These are phyloP conservation scores for Lactarius psammicola DNA, from an alignment of 768 basidiomycete species.

Conservation along the genomic window DNA sequence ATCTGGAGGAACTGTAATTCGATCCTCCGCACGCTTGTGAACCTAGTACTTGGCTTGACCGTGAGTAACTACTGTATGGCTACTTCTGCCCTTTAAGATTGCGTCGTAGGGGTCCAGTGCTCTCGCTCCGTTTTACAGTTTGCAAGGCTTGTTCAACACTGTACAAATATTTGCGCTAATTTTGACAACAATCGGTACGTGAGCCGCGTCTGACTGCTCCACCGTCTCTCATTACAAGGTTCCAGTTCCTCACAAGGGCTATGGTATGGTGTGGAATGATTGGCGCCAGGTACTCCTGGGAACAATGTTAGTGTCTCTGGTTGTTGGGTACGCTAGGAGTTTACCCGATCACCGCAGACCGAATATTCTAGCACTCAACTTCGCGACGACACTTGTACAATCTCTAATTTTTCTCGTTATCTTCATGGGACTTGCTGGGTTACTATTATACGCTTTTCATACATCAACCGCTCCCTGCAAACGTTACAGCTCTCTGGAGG, in stretches of 20 bases:
- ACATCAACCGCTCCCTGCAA: constrained; percentile 49
- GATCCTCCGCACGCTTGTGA: constrained; percentile 49
- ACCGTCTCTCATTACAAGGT: constrained; percentile 30
- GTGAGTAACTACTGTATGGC: constrained; percentile 39
- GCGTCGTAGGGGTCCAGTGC: constrained; percentile 61
- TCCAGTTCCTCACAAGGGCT: constrained; percentile 41
- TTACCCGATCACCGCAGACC: constrained; percentile 45
- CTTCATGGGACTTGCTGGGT: constrained; percentile 53
- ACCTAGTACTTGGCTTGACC: constrained; percentile 51
- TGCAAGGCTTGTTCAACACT: constrained; percentile 66
- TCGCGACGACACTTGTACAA: constrained; percentile 57
- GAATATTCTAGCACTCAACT: constrained; percentile 71
- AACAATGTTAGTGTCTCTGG: constrained; percentile 53
- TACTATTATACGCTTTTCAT: constrained; percentile 59
- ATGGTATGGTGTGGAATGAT: constrained; percentile 40
- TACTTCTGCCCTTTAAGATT: not conserved
- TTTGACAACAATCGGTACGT: constrained; percentile 60
- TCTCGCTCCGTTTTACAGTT: constrained; percentile 64
- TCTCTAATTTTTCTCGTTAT: constrained; percentile 60
- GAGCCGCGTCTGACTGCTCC: not conserved
- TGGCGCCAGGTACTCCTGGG: constrained; percentile 64
- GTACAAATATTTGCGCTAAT: constrained; percentile 72
- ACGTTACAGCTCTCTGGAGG: constrained; percentile 51
- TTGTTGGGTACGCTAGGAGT: not conserved
- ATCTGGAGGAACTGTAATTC: constrained; percentile 55